A percentile compares a stretch with the other conserved stretches of the same genome.
These are phyloP conservation scores for Mycocentrospora acerina DNA, from an alignment of 2,329 filamentous ascomycete genomes.

Conservation along the genomic window DNA sequence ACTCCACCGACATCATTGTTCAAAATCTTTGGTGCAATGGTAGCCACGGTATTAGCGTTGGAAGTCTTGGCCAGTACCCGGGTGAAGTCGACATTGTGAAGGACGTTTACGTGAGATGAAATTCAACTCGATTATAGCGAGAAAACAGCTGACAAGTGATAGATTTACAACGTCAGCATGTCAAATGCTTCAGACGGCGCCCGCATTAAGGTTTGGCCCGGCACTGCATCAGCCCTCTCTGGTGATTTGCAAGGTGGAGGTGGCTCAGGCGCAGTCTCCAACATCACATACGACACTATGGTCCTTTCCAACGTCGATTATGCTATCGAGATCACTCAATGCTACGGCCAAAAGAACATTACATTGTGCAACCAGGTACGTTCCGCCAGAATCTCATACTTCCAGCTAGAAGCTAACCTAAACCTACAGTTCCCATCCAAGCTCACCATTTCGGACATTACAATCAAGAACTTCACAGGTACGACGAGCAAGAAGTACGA, in stretches of 20 bases:
- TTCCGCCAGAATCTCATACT: too few species aligned
- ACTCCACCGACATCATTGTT: constrained; percentile 67
- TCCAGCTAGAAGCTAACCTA: too few species aligned
- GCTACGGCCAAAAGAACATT: constrained; percentile 63
- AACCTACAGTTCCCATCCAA: constrained; percentile 51
- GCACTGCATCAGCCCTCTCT: constrained; percentile 55
- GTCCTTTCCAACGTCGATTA: constrained; percentile 64
- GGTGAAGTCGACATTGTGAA: constrained; percentile 67
- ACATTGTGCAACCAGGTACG: constrained; percentile 57
- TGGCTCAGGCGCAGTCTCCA: constrained; percentile 62
- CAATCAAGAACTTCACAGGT: constrained; percentile 59
- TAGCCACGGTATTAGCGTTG: constrained; percentile 72
- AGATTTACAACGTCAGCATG: constrained; percentile 42
- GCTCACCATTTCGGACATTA: constrained; percentile 57
- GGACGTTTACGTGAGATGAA: constrained; percentile 60
- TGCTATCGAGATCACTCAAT: constrained; percentile 66
- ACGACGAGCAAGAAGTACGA: constrained; percentile 51
- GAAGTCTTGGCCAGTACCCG: constrained; percentile 68
- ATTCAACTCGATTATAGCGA: background rate
- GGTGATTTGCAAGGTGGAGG: constrained; percentile 67
- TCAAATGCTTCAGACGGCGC: constrained; percentile 59
- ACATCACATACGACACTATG: constrained; percentile 68
- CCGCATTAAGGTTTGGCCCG: constrained; percentile 74
- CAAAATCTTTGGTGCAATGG: constrained; percentile 69
- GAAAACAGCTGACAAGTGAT: constrained; percentile 4